phyloP scores from a whole-genome alignment of 140 eudicot species.

The Bidens hawaiensis region DNA sequence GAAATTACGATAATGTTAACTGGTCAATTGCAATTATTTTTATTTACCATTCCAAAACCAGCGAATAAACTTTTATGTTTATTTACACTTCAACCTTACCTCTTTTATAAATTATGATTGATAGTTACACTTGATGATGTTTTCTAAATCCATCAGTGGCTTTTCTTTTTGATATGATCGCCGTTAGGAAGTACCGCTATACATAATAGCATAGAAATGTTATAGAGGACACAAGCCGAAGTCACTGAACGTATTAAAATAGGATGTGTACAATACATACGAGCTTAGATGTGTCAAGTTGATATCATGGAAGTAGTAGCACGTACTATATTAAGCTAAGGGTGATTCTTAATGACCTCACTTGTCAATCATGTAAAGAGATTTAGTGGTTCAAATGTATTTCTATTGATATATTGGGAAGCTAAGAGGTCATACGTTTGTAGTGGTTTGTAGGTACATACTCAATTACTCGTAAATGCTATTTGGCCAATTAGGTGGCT shows the following conservation, averaged over 20 bases:
- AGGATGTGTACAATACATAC: background rate
- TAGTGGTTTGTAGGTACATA: background rate
- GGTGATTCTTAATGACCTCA: background rate
- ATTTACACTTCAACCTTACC: background rate
- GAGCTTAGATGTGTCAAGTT: background rate
- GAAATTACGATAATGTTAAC: no score
- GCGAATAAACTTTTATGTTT: background rate
- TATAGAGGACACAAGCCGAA: no score
- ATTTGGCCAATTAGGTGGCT: background rate
- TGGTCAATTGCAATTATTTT: background rate
- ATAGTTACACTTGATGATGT: no score
- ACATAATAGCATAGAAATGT: no score
- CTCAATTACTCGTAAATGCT: background rate
- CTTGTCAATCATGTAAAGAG: background rate
- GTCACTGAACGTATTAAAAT: background rate
- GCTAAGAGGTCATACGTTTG: background rate
- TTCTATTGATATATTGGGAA: background rate
- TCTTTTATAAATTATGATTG: no score
- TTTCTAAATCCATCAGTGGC: no score
- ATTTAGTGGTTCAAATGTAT: background rate
- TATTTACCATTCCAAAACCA: background rate
- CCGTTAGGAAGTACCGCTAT: no score
- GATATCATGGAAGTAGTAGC: background rate
- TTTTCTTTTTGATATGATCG: no score
- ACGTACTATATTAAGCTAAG: background rate